A percentile compares a stretch with the other conserved stretches of the same genome.
Evolutionary conservation across 371 early-diverging fungal species (phyloP).

Genomic region (Paramicrosporidium saccamoebae): DNA sequence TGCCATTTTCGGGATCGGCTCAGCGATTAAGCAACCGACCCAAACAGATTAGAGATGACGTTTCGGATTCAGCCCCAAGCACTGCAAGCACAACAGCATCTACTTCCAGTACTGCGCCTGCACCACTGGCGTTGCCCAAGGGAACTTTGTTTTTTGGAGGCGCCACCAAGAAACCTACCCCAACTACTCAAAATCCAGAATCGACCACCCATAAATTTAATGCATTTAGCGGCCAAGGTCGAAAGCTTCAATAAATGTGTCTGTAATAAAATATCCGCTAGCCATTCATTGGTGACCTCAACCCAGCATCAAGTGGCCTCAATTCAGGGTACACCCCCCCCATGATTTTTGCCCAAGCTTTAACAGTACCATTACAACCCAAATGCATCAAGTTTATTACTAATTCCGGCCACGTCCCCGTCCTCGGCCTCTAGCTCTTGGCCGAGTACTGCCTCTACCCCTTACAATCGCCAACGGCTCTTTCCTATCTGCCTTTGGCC

Average conservation of each 20-base stretch:
- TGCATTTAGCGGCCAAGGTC: too few relatives aligned
- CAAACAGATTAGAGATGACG: constrained; percentile 1
- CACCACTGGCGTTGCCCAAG: constrained; percentile 46
- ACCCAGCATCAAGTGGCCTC: too few relatives aligned
- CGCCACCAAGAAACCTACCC: not conserved
- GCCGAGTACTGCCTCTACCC: constrained; percentile 3
- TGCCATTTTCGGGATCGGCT: constrained; percentile 4
- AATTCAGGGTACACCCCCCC: not conserved
- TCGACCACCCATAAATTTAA: too few relatives aligned
- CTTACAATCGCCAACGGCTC: constrained; percentile 15
- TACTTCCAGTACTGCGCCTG: constrained; percentile 11
- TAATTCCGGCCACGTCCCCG: constrained; percentile 3
- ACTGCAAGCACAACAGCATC: not conserved
- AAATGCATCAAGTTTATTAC: too few relatives aligned
- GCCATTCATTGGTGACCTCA: too few relatives aligned
- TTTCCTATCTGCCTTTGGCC: constrained; percentile 59
- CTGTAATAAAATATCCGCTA: too few relatives aligned
- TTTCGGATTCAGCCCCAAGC: not conserved
- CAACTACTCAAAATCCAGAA: constrained; percentile 1
- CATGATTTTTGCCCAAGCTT: constrained; percentile 1
- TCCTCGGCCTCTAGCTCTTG: constrained; percentile 1
- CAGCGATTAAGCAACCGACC: constrained; percentile 1
- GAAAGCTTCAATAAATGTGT: too few relatives aligned
- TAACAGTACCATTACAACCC: too few relatives aligned
- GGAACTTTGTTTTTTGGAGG: constrained; percentile 62